Percentiles rank a stretch among this genome's conserved stretches.
phyloP scores from a whole-genome alignment of 2,329 filamentous ascomycete genomes.

The Calonectria pseudoturangicola region DNA sequence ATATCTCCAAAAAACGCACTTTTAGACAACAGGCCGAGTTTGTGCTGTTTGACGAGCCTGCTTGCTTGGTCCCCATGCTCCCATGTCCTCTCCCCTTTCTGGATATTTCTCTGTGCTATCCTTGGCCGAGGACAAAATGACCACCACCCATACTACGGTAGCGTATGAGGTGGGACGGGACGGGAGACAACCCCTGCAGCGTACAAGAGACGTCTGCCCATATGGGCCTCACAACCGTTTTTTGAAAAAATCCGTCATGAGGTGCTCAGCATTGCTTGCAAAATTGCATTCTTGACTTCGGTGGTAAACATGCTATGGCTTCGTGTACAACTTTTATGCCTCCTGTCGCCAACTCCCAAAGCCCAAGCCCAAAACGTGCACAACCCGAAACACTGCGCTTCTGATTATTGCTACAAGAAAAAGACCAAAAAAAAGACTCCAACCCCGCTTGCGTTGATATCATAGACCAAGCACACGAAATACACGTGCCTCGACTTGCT shows the following conservation, averaged over 20 bases:
- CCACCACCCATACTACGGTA: not conserved
- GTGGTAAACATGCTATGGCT: conserved; percentile 10
- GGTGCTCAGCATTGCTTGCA: not conserved
- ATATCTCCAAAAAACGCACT: not conserved
- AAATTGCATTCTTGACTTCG: not conserved
- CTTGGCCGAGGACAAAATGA: not conserved
- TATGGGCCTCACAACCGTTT: not conserved
- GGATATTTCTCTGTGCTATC: not conserved
- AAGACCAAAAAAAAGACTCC: conserved; percentile 7
- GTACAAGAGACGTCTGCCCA: conserved; percentile 20
- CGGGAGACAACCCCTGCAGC: conserved; percentile 20
- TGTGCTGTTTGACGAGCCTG: not conserved
- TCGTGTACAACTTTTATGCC: not conserved
- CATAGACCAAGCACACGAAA: conserved; percentile 1
- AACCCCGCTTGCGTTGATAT: conserved; percentile 13
- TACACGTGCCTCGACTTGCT: conserved; percentile 17
- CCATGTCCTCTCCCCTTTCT: not conserved
- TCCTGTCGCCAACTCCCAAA: not conserved
- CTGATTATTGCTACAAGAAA: conserved; percentile 16
- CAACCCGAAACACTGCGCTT: not conserved
- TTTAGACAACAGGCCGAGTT: not conserved
- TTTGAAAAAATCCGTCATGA: conserved; percentile 13
- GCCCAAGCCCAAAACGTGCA: not conserved
- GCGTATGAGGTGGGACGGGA: conserved; percentile 22
- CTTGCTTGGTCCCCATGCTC: not conserved